Base-by-base conservation (phyloP, 148 eudicot genomes). In the Rhododendron molle region DNA sequence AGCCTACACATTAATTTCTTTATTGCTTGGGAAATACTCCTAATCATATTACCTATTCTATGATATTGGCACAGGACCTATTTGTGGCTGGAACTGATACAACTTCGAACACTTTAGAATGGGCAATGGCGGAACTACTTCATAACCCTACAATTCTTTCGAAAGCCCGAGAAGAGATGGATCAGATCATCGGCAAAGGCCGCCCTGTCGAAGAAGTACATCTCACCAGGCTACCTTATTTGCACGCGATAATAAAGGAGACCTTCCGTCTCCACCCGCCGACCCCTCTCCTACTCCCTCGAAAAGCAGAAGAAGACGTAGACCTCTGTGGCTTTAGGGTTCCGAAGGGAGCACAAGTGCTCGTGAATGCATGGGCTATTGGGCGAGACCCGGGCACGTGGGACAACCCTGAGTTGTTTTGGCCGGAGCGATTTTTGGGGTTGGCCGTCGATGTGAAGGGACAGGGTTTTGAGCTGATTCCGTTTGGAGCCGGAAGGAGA, bases 81-180 rank as follows among this genome's bases (percentile, higher is more conserved):
- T 73, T 73, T 73, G 77, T 32, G 43, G 77, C 43, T 1, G 77
- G 77, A 30, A 73, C 77, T 73, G 77, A 73, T 73, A 73, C 77
- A 73, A 73, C 77, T 34, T 7, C 43, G 15, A 73, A 32, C 77
- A 73, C 77, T 73, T 23, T 73, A 8, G 77, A 73, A 73, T 73
- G 77, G 77, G 77, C 77, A 73, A 34, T 73, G 77, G 77, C 77
- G 34, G 77, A 73, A 16, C 23, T 73, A 73, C 23, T 73, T 73
- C 40, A 34, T 43, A 73, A 73, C 10, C 44, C 77, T 15, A 2
- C 43, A 1, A 32, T 73, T 73, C 77, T 73, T 32, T 32, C 40
- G 8, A 73, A 73, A 73, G 77, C 77, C 36, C 77, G 34, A 73
- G 23, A 73, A 73, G 77, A 73, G 43, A 73, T 73, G 23, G 77